A percentile compares a stretch with the other conserved stretches of the same genome.
Conservation (phyloP, 2,329 filamentous ascomycete species). For the Cordyceps tenuipes region DNA sequence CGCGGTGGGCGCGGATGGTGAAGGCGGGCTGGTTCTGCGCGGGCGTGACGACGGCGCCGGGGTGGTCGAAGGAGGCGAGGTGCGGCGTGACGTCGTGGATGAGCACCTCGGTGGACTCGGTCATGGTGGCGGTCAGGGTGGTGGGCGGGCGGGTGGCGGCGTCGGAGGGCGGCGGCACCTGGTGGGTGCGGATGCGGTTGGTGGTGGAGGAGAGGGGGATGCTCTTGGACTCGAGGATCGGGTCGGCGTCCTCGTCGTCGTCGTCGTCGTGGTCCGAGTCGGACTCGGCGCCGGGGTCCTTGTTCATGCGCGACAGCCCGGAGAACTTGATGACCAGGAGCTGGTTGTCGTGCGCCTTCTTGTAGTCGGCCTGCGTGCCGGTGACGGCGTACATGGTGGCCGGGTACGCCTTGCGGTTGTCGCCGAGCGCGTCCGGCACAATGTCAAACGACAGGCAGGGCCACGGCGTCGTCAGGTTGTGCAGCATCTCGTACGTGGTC, state of each 20-base stretch:
- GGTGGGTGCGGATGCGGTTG: conserved; percentile 85
- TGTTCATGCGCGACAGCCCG: conserved; percentile 79
- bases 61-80: conserved; percentile 80
- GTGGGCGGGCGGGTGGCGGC: conserved; percentile 65
- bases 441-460: conserved; percentile 96
- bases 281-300: conserved; percentile 51
- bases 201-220: conserved; percentile 83
- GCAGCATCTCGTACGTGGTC: conserved; percentile 96
- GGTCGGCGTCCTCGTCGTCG: conserved; percentile 71
- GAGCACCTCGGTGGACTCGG: conserved; percentile 77
- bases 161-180: conserved; percentile 62
- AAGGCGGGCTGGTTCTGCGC: conserved; percentile 82
- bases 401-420: conserved; percentile 86
- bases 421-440: conserved; percentile 74
- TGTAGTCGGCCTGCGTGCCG: conserved; percentile 80
- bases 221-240: conserved; percentile 84
- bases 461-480: conserved; percentile 90
- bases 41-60: conserved; percentile 69
- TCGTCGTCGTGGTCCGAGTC: conserved; percentile 56
- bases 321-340: conserved; percentile 96
- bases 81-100: conserved; percentile 94
- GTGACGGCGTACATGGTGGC: conserved; percentile 92
- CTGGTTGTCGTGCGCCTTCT: conserved; percentile 75
- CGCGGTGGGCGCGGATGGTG: conserved; percentile 83
- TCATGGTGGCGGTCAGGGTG: conserved; percentile 85